A percentile compares a stretch with the other conserved stretches of the same genome.
Evolutionary conservation across 768 basidiomycete species (phyloP).

Genomic region (Boletellus emodensis): DNA sequence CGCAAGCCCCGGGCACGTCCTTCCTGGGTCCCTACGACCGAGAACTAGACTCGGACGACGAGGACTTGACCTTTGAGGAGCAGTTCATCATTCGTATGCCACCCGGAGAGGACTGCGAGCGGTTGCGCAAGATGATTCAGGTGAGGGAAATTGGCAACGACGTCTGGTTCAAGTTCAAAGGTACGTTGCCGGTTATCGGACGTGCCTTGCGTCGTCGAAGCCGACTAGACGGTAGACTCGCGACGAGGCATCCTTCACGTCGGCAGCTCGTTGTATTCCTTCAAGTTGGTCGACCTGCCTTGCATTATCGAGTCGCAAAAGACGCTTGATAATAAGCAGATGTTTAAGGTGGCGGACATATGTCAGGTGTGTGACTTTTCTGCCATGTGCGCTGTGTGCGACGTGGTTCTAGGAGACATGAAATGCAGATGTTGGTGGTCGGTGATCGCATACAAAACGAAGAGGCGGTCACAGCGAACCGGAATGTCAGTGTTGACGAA

Average conservation of each 20-base stretch:
- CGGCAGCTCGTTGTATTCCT: slow-evolving; percentile 72
- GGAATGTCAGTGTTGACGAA: slow-evolving; percentile 85
- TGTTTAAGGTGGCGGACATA: slow-evolving; percentile 99
- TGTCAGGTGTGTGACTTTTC: slow-evolving; percentile 64
- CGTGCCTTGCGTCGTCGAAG: slow-evolving; percentile 1
- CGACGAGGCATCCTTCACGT: slow-evolving; percentile 88
- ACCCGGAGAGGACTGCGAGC: slow-evolving; percentile 76
- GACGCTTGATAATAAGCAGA: slow-evolving; percentile 91
- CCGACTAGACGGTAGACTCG: slow-evolving; percentile 57
- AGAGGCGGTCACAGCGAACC: slow-evolving; percentile 55
- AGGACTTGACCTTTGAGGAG: slow-evolving; percentile 94
- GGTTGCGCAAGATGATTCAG: slow-evolving; percentile 75
- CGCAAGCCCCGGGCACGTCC: slow-evolving; percentile 79
- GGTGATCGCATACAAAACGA: slow-evolving; percentile 72
- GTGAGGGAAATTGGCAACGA: slow-evolving; percentile 76
- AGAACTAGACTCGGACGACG: slow-evolving; percentile 93
- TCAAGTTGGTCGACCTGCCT: slow-evolving; percentile 95
- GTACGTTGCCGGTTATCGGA: slow-evolving; percentile 35
- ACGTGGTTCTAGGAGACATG: slow-evolving; percentile 1
- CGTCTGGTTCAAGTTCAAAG: slow-evolving; percentile 98
- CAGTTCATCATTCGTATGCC: slow-evolving; percentile 93
- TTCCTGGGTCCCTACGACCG: slow-evolving; percentile 91
- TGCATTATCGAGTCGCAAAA: slow-evolving; percentile 94
- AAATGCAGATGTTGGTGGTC: slow-evolving; percentile 84
- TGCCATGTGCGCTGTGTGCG: slow-evolving; percentile 8